Percentiles rank a stretch among this genome's conserved stretches.
These are phyloP conservation scores for Salvia rosmarinus DNA, from an alignment of 257 asterid species.

Conservation along the genomic window DNA sequence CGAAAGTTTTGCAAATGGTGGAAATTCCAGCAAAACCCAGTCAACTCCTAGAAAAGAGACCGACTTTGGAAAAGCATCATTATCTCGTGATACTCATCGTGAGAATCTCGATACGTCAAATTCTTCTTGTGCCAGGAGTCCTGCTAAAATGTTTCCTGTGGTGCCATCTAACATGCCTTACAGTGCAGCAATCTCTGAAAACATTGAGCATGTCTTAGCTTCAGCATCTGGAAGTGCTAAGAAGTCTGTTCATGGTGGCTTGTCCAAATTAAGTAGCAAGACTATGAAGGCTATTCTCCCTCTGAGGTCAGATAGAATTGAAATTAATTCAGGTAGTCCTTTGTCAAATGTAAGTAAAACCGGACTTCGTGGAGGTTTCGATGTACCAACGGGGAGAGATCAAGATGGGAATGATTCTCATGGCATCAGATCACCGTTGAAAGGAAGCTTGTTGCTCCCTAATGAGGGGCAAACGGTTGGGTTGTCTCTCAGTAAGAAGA, in stretches of 20 bases:
- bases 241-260: slow-evolving; percentile 44
- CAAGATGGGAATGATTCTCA: slow-evolving; percentile 32
- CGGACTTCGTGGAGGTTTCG: slow-evolving; percentile 38
- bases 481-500: slow-evolving; percentile 51
- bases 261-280: slow-evolving; percentile 41
- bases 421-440: slow-evolving; percentile 42
- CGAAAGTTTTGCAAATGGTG: slow-evolving; percentile 36
- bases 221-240: slow-evolving; percentile 46
- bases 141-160: slow-evolving; percentile 39
- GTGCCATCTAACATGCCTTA: slow-evolving; percentile 34
- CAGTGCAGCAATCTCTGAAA: slow-evolving; percentile 36
- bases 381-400: slow-evolving; percentile 35
- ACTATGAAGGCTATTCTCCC: slow-evolving; percentile 44
- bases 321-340: slow-evolving; percentile 41
- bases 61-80: slow-evolving; percentile 26
- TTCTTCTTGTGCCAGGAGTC: slow-evolving; percentile 41
- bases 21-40: slow-evolving; percentile 32
- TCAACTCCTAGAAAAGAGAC: slow-evolving; percentile 45
- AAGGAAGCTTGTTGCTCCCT: slow-evolving; percentile 32
- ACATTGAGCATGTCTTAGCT: slow-evolving; percentile 35
- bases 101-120: slow-evolving; percentile 39
- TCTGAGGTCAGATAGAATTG: slow-evolving; percentile 42
- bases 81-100: slow-evolving; percentile 34
- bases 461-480: slow-evolving; percentile 42
- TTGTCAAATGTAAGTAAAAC: slow-evolving; percentile 31